phyloP scores from a whole-genome alignment of 2,329 filamentous ascomycete species.

The Pseudogymnoascus pannorum region DNA sequence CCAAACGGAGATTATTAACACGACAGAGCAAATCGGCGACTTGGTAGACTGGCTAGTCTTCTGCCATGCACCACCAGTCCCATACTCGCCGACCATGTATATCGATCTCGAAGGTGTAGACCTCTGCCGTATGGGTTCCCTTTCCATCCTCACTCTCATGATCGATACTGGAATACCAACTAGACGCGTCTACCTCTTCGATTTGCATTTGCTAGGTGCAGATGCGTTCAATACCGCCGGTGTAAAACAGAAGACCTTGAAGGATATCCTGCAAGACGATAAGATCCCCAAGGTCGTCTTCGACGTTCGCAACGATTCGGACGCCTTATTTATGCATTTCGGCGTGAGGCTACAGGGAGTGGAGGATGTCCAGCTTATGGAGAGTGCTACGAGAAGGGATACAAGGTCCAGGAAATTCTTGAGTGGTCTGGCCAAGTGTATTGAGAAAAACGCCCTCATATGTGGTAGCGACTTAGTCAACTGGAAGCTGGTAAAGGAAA shows the following conservation, averaged over 20 bases:
- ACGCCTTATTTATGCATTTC: too few relatives aligned
- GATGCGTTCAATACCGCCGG: constrained; percentile 25
- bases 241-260: constrained; percentile 21
- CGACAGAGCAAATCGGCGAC: constrained; percentile 19
- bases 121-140: constrained; percentile 21
- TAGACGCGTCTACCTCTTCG: constrained; percentile 24
- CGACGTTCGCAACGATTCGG: too few relatives aligned
- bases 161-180: constrained; percentile 32
- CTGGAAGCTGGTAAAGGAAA: too few relatives aligned
- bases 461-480: too few relatives aligned
- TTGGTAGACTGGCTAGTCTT: constrained; percentile 23
- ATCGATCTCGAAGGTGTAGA: constrained; percentile 25
- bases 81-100: constrained; percentile 22
- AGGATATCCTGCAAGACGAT: constrained; percentile 25
- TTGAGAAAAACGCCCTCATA: too few relatives aligned
- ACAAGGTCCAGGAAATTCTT: too few relatives aligned
- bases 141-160: constrained; percentile 23
- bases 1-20: constrained; percentile 23
- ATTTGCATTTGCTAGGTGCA: constrained; percentile 24
- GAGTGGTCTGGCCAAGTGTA: too few relatives aligned
- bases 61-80: constrained; percentile 19
- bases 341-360: too few relatives aligned
- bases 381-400: too few relatives aligned
- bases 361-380: too few relatives aligned
- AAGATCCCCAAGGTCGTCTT: too few relatives aligned